phyloP scores from a whole-genome alignment of 805 yeast genomes.

The Ogataea parapolymorpha region DNA sequence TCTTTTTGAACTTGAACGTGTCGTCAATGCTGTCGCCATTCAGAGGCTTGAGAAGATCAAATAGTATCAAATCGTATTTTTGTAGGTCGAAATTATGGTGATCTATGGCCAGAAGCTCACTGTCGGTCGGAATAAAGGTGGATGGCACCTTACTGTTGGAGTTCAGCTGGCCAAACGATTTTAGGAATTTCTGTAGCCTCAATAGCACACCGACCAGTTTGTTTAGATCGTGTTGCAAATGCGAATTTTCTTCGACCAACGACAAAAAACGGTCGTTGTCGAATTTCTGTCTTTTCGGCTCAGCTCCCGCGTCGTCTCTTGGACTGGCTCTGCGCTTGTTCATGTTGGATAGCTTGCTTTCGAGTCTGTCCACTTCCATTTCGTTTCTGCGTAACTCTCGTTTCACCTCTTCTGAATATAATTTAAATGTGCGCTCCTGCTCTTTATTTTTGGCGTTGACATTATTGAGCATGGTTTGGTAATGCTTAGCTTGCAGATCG shows the following conservation, averaged over 20 bases:
- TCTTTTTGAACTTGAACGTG: slow-evolving; percentile 26
- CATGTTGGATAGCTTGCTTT: slow-evolving; percentile 7
- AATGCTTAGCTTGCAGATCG: slow-evolving; percentile 12
- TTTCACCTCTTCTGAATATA: slow-evolving; percentile 19
- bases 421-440: slow-evolving; percentile 18
- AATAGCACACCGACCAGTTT: slow-evolving; percentile 11
- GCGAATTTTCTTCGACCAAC: slow-evolving; percentile 14
- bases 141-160: slow-evolving; percentile 9
- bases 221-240: slow-evolving; percentile 12
- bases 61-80: slow-evolving; percentile 16
- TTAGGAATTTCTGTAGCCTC: slow-evolving; percentile 13
- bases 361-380: slow-evolving; percentile 17
- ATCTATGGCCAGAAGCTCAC: slow-evolving; percentile 18
- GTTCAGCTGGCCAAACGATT: slow-evolving; percentile 11
- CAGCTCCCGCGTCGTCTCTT: neutral
- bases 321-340: slow-evolving; percentile 7
- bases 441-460: slow-evolving; percentile 14
- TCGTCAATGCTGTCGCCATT: slow-evolving; percentile 22
- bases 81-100: slow-evolving; percentile 9
- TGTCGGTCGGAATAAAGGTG: slow-evolving; percentile 17
- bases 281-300: slow-evolving; percentile 8
- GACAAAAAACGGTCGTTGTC: slow-evolving; percentile 13
- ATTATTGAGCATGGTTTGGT: slow-evolving; percentile 13
- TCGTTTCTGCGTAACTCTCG: slow-evolving; percentile 22
- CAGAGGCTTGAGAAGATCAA: slow-evolving; percentile 19